Base-by-base conservation (phyloP, 495 filamentous ascomycete genomes). In the Pyrenula aspistea region DNA sequence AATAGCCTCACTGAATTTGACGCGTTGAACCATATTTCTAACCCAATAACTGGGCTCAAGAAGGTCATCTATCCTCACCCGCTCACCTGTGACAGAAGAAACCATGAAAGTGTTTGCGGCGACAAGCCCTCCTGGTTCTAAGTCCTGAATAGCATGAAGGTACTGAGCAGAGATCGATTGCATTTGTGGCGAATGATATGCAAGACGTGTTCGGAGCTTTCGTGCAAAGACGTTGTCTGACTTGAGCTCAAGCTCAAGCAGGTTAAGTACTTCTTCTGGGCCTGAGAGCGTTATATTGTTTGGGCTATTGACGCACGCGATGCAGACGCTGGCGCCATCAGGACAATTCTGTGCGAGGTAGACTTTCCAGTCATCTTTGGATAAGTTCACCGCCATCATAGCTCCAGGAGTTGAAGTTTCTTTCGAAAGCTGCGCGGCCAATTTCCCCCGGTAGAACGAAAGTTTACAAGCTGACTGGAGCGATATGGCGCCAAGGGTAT, bases 101-200 rank as follows among this genome's bases (percentile, higher is more conserved):
- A 57, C 54, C 61, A 69, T 66, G 31, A 8, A 56, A 15, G 15
- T 15, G 15, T 42, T 42, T 4, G 8, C 8, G 15, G 31, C 31
- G 31, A 42, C 8, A 4, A 54, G 0, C 64, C 67, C 0, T 24
- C 50, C 4, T 54, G 47, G 47, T 1, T 53, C 59, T 20, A 71
- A 61, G 4, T 67, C 62, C 0, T 61, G 60, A 50, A 78, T 65
- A 0, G 62, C 51, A 1, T 19, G 12, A 8, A 62, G 57, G 54
- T 77, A 77, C 1, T 63, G 56, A 0, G 59, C 56, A 0, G 64
- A 61, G 55, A 19, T 60, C 12, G 25, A 25, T 0, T 61, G 22
- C 83, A 86, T 86, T 1, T 63, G 75, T 1, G 68, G 73, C 0
- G 75, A 77, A 55, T 81, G 78, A 57, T 80, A 81, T 10, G 77